Base-by-base conservation (phyloP, 768 basidiomycete genomes). In the Mycena galopus region DNA sequence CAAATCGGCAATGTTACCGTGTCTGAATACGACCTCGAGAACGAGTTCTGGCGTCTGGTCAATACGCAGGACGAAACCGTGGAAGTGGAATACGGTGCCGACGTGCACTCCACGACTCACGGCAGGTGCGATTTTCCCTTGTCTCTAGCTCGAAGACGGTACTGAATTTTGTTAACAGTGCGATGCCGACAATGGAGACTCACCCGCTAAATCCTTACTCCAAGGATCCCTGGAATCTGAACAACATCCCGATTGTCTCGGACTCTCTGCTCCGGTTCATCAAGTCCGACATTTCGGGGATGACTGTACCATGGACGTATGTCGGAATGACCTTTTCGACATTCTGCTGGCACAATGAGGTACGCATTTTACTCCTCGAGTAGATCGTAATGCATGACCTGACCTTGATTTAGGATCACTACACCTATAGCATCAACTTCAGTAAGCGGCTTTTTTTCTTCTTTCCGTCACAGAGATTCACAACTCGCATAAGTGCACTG, bases 311-410 rank as follows among this genome's bases (percentile, higher is more conserved):
- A 14, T 98, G 96, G 97, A 98, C 95, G 42, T 99, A 99, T 81
- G 96, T 99, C 72, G 98, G 98, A 57, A 99, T 99, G 97, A 88
- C 96, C 21, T 99, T 99, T 81, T 97, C 97, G 17, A 97, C 98
- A 3, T 99, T 99, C 82, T 99, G 97, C 80, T 99, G 98, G 98
- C 98, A 99, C 84, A 99, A 99, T 78, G 97, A 96, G 90, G 94
- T 94, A 77, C 67, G 85, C 78, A 73, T 14, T 30, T 29, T 60
- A 56, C 37, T 17, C 66, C 72, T 68, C 72, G 71, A 67, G 53
- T 50, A 72, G 70, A 10, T 60, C 58, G 29, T 30, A 62, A 67
- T 47, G 19, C 11, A 68, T 73, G n/a, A n/a, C 29, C 81, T 71
- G 69, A 72, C 69, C 59, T 72, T 65, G 58, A 66, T 64, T 16